Evolutionary conservation across 2,329 filamentous ascomycete species (phyloP).

Genomic region (Monosporascus ibericus): DNA sequence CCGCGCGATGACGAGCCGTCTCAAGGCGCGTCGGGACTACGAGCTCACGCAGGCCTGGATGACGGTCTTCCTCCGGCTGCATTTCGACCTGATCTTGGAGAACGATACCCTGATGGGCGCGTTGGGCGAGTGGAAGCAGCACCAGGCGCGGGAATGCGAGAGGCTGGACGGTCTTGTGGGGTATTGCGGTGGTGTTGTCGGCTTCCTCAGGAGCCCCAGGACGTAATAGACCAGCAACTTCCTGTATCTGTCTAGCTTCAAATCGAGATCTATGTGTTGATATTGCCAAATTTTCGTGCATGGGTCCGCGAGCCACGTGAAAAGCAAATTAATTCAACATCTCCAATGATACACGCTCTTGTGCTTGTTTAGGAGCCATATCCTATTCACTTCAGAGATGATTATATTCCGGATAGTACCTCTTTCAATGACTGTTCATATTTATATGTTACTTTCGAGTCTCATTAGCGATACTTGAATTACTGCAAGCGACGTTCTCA

Average conservation of each 20-base stretch:
- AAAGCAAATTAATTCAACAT: too few relatives aligned
- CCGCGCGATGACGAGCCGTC: constrained; percentile 64
- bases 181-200: constrained; percentile 81
- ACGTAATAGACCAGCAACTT: constrained; percentile 28
- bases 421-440: too few relatives aligned
- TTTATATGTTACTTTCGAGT: too few relatives aligned
- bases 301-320: too few relatives aligned
- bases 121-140: constrained; percentile 63
- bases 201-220: constrained; percentile 64
- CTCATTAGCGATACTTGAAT: too few relatives aligned
- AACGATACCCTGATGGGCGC: constrained; percentile 49
- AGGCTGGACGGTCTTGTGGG: constrained; percentile 73
- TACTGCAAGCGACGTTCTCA: too few relatives aligned
- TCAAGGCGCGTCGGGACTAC: constrained; percentile 71
- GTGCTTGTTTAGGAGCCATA: too few relatives aligned
- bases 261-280: background rate
- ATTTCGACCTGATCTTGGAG: constrained; percentile 53
- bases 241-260: background rate
- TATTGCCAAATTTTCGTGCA: too few relatives aligned
- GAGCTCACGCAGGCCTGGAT: constrained; percentile 97
- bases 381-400: too few relatives aligned
- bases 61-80: constrained; percentile 82
- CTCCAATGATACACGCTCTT: too few relatives aligned
- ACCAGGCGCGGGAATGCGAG: constrained; percentile 65
- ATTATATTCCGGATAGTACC: too few relatives aligned